Evolutionary conservation across 2,329 filamentous ascomycete species (phyloP).

Genomic region (Aureobasidium pullulans): DNA sequence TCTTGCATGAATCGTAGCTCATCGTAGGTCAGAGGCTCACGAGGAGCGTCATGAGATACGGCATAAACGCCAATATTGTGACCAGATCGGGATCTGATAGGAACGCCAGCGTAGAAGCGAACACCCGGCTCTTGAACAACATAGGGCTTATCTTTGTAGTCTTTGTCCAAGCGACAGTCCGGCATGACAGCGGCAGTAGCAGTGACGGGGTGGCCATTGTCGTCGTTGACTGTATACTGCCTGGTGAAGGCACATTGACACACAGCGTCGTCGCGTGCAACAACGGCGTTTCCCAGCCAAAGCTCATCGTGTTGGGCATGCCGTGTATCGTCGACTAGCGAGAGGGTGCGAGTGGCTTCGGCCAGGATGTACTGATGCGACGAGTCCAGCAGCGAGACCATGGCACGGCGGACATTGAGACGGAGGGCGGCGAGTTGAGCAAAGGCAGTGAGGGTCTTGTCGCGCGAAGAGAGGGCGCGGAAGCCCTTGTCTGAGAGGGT

Average conservation of each 20-base stretch:
- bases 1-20: slow-evolving; percentile 23
- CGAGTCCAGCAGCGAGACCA: slow-evolving; percentile 41
- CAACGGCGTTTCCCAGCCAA: slow-evolving; percentile 28
- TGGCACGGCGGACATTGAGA: slow-evolving; percentile 28
- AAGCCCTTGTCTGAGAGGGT: slow-evolving; percentile 22
- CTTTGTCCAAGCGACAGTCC: slow-evolving; percentile 27
- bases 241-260: slow-evolving; percentile 20
- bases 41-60: slow-evolving; percentile 23
- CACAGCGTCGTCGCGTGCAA: slow-evolving; percentile 27
- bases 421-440: slow-evolving; percentile 31
- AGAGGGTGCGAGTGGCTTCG: slow-evolving; percentile 39
- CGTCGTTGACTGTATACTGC: slow-evolving; percentile 6
- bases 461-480: slow-evolving; percentile 21
- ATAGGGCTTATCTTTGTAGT: slow-evolving; percentile 27
- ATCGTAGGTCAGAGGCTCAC: slow-evolving; percentile 19
- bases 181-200: slow-evolving; percentile 10
- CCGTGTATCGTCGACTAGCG: slow-evolving; percentile 30
- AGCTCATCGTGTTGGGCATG: slow-evolving; percentile 28
- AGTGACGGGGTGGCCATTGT: background rate
- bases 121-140: slow-evolving; percentile 24
- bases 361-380: slow-evolving; percentile 44
- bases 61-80: slow-evolving; percentile 29
- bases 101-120: slow-evolving; percentile 29
- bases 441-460: slow-evolving; percentile 29
- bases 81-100: slow-evolving; percentile 26